Conservation (phyloP, 148 eudicot species). For the Spergularia marina region DNA sequence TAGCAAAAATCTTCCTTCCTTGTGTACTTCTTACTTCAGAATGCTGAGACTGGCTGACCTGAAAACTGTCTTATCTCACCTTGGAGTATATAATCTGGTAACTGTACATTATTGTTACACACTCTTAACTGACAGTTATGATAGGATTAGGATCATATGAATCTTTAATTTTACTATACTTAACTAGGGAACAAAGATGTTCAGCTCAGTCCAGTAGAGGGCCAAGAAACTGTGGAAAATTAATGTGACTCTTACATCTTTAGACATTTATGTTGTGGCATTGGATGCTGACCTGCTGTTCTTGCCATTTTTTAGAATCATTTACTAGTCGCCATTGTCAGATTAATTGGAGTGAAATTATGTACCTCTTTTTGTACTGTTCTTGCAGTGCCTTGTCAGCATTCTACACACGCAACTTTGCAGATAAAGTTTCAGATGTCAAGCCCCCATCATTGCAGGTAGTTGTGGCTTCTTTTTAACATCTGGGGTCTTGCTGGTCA, state of each 20-base stretch:
- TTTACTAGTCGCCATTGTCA: background rate
- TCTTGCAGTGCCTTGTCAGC: constrained; percentile 89
- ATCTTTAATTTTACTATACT: background rate
- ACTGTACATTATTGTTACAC: background rate
- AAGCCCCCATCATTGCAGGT: constrained; percentile 97
- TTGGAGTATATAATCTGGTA: background rate
- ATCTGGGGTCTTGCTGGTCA: constrained; percentile 7
- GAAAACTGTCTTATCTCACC: background rate
- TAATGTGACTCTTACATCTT: too few relatives aligned
- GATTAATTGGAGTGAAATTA: background rate
- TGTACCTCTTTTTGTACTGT: constrained; percentile 9
- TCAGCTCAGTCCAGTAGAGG: background rate
- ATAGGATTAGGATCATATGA: background rate
- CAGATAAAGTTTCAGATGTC: constrained; percentile 60
- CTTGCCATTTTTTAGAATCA: background rate
- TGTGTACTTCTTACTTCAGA: background rate
- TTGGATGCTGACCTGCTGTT: background rate
- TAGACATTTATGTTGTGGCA: background rate
- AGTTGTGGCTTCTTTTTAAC: constrained; percentile 6
- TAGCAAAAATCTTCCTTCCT: too few relatives aligned
- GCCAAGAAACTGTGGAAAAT: too few relatives aligned
- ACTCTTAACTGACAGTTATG: background rate
- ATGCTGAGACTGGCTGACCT: background rate
- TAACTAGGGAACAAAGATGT: background rate
- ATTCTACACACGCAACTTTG: constrained; percentile 83